phyloP scores from a whole-genome alignment of 305 asterid species.

The Fraxinus angustifolia region DNA sequence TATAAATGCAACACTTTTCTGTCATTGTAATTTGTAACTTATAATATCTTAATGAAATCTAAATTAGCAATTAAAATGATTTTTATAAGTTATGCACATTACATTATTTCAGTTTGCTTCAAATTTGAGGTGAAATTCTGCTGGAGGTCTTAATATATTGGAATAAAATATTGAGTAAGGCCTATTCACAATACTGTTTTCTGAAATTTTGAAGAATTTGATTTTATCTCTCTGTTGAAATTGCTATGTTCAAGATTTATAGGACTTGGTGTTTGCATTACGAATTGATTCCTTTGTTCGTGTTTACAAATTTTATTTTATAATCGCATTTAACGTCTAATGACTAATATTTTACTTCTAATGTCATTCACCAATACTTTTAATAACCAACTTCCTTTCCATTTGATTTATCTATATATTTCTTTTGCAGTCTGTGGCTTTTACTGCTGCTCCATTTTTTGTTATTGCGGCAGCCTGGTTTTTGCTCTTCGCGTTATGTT shows the following conservation, averaged over 20 bases:
- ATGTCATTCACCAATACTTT: background rate
- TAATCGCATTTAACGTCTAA: background rate
- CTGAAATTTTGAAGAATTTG: background rate
- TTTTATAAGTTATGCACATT: background rate
- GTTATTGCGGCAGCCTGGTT: conserved; percentile 67
- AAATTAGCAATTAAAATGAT: background rate
- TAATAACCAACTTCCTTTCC: background rate
- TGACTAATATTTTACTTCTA: background rate
- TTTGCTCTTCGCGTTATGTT: conserved; percentile 52
- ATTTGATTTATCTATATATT: background rate
- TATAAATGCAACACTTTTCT: background rate
- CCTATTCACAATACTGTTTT: background rate
- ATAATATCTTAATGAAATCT: background rate
- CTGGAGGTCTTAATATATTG: background rate
- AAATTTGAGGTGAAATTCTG: background rate
- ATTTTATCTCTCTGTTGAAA: background rate
- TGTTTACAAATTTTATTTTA: background rate
- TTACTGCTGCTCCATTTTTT: conserved; percentile 69
- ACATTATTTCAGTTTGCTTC: background rate
- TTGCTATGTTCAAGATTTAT: background rate
- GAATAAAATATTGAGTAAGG: background rate
- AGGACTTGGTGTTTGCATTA: background rate
- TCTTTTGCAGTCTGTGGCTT: conserved; percentile 74
- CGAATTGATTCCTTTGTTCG: background rate
- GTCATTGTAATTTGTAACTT: background rate